Evolutionary conservation across 208 protist species (phyloP).

Genomic region (Leishmania tarentolae): DNA sequence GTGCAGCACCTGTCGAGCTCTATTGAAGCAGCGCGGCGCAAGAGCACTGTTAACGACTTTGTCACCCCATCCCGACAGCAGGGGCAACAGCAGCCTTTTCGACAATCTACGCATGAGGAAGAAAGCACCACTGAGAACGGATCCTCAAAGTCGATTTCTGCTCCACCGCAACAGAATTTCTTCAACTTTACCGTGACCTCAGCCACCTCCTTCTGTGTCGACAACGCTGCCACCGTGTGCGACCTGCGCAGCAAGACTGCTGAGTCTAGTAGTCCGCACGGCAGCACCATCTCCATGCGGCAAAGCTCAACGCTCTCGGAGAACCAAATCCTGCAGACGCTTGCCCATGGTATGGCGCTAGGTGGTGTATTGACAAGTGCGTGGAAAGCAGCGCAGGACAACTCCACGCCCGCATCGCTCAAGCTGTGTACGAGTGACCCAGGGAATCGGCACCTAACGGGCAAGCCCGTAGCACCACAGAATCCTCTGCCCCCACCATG

Average conservation of each 20-base stretch:
- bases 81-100: neutral
- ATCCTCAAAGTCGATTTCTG: slow-evolving; percentile 12
- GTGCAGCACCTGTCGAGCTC: slow-evolving; percentile 1
- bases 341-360: slow-evolving; percentile 41
- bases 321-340: slow-evolving; percentile 32
- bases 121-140: slow-evolving; percentile 2
- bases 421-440: neutral
- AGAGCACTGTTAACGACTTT: neutral
- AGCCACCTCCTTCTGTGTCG: slow-evolving; percentile 3
- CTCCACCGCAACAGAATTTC: slow-evolving; percentile 10
- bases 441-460: neutral
- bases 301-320: slow-evolving; percentile 23
- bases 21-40: slow-evolving; percentile 1
- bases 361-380: slow-evolving; percentile 3
- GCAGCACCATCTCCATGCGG: slow-evolving; percentile 19
- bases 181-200: slow-evolving; percentile 23
- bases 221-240: slow-evolving; percentile 1
- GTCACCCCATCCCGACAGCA: neutral
- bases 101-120: neutral
- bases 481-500: neutral
- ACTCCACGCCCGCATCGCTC: neutral
- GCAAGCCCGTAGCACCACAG: neutral
- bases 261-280: slow-evolving; percentile 11
- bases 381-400: slow-evolving; percentile 15
- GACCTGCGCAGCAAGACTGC: neutral